These are phyloP conservation scores for Sphagnum magellanicum DNA, from an alignment of 228 moss, liverwort and hornwort species.

Conservation along the genomic window DNA sequence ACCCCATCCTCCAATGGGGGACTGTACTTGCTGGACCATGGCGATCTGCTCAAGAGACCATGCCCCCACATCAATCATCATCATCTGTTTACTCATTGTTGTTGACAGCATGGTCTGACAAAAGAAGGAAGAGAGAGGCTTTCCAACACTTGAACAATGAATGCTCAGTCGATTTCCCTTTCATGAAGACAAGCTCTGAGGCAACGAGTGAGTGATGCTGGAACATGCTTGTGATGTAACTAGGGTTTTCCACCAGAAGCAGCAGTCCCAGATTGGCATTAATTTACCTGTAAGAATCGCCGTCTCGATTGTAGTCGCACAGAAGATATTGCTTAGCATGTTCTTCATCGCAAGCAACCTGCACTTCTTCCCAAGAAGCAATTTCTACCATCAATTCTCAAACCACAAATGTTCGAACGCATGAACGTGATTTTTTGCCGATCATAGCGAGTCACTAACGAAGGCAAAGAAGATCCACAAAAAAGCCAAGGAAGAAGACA, in stretches of 20 bases:
- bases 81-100: too few relatives aligned
- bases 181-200: too few relatives aligned
- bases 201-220: too few relatives aligned
- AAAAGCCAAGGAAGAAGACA: not conserved
- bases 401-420: not conserved
- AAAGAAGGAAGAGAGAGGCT: too few relatives aligned
- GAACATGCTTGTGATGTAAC: too few relatives aligned
- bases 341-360: slow-evolving; percentile 89
- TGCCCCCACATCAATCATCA: not conserved
- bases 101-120: too few relatives aligned
- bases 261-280: not conserved
- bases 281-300: slow-evolving; percentile 82
- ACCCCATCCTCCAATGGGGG: slow-evolving; percentile 81
- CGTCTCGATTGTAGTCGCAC: slow-evolving; percentile 96
- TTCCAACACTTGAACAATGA: too few relatives aligned
- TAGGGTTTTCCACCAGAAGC: too few relatives aligned
- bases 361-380: not conserved
- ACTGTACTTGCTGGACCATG: slow-evolving; percentile 87
- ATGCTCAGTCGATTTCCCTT: too few relatives aligned
- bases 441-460: not conserved
- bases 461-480: not conserved
- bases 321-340: slow-evolving; percentile 61
- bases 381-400: not conserved
- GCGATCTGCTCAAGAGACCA: slow-evolving; percentile 50
- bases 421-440: not conserved